Conservation (phyloP, 225 moss, liverwort and hornwort genomes). For the Sphagnum contortum region DNA sequence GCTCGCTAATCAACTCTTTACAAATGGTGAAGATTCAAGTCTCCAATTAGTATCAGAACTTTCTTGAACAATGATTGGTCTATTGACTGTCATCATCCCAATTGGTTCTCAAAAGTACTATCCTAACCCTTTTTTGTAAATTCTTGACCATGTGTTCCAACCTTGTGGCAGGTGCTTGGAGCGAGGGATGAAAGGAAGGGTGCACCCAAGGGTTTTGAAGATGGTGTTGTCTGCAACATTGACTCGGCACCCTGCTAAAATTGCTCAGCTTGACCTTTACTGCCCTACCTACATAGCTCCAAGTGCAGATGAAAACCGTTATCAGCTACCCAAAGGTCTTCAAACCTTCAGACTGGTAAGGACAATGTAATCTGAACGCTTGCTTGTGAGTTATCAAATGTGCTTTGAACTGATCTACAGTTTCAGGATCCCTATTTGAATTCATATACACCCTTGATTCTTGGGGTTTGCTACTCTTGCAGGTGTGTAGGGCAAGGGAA, state of each 20-base stretch:
- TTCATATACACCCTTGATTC: too few species aligned
- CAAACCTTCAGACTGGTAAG: conserved; percentile 77
- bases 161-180: conserved; percentile 52
- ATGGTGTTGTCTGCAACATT: conserved; percentile 92
- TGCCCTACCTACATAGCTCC: conserved; percentile 80
- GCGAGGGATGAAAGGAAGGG: conserved; percentile 72
- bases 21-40: not conserved
- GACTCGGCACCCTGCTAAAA: conserved; percentile 93
- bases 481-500: conserved; percentile 89
- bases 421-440: too few species aligned
- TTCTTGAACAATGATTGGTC: too few species aligned
- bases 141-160: too few species aligned
- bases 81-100: too few species aligned
- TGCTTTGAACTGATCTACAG: not conserved
- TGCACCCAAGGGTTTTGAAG: conserved; percentile 77
- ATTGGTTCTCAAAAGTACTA: too few species aligned
- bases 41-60: too few species aligned
- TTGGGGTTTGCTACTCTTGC: conserved; percentile 2
- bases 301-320: conserved; percentile 64
- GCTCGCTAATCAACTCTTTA: not conserved
- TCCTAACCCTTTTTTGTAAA: too few species aligned
- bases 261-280: conserved; percentile 81
- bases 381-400: not conserved
- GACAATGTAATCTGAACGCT: not conserved
- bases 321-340: conserved; percentile 83